Base-by-base conservation (phyloP, 1,139 yeast species). In the Zygosaccharomyces sapae region DNA sequence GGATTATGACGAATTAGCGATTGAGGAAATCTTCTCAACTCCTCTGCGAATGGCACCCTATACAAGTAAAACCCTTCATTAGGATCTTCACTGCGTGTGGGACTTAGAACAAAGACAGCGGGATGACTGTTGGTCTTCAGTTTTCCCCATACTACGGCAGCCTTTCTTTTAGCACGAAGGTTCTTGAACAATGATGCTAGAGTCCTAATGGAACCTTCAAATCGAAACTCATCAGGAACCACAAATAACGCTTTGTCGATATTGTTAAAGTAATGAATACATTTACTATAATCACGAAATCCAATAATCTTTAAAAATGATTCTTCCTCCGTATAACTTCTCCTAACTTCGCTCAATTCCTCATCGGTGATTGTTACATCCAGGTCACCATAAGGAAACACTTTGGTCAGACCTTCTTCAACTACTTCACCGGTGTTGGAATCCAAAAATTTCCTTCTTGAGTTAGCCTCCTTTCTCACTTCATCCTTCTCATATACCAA, bases 141-240 rank as follows among this genome's bases (percentile, higher is more conserved):
- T 56, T 82, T 77, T 1, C 95, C 90, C 81, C 89, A 86, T 1
- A 85, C 76, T 7, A 92, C 67, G 0, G 86, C 94, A 56, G 76
- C 81, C 58, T 77, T 78, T 3, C 72, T 59, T 43, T 76, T 70
- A 44, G 72, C 72, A 3, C 70, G 61, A 66, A 94, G 70, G 1
- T 83, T 75, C 45, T 78, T 80, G 59, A 80, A 86, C 6, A 92
- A 69, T 0, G 90, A 75, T 1, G 86, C 73, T 59, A 89, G 78
- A 0, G 94, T 83, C 33, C 79, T 68, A 19, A 74, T 71, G 0
- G 96, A 86, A 13, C 90, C 86, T 16, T 73, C 67, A 52, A 71
- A 79, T 33, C 73, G 75, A 0, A 77, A 78, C 20, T 77, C 80
- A 43, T 76, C 72, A 0, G 88, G 85, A 25, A 74, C 73, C 0